Conservation (phyloP, 257 asterid species). For the Solanum clarkiae region DNA sequence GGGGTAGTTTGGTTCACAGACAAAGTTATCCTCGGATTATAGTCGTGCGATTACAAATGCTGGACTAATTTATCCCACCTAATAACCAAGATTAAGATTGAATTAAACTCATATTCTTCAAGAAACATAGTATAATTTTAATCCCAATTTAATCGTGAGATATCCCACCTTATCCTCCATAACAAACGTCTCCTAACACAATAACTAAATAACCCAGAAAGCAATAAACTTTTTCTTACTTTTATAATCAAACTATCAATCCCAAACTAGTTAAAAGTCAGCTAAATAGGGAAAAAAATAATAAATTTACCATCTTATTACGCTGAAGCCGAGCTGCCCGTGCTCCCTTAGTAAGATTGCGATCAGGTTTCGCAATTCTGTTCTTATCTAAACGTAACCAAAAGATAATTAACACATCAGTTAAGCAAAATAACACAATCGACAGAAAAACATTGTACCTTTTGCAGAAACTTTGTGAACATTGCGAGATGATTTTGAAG, state of each 20-base stretch:
- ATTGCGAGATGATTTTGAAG: constrained; percentile 83
- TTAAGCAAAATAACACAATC: background rate
- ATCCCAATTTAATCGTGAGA: background rate
- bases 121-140: too few relatives aligned
- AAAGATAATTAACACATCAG: background rate
- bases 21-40: background rate
- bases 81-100: background rate
- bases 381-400: constrained; percentile 32
- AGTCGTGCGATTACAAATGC: background rate
- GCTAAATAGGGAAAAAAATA: background rate
- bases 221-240: background rate
- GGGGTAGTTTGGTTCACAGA: background rate
- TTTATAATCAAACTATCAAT: background rate
- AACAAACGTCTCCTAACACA: background rate
- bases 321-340: constrained; percentile 81
- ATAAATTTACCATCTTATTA: constrained; percentile 47
- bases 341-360: constrained; percentile 55
- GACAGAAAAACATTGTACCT: constrained; percentile 22
- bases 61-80: background rate
- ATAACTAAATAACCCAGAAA: background rate
- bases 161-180: background rate
- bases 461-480: constrained; percentile 58
- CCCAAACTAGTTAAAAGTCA: background rate
- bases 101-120: too few relatives aligned
- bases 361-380: constrained; percentile 40